phyloP scores from a whole-genome alignment of 306 rosid species.

The Vigna reflexopilosa region DNA sequence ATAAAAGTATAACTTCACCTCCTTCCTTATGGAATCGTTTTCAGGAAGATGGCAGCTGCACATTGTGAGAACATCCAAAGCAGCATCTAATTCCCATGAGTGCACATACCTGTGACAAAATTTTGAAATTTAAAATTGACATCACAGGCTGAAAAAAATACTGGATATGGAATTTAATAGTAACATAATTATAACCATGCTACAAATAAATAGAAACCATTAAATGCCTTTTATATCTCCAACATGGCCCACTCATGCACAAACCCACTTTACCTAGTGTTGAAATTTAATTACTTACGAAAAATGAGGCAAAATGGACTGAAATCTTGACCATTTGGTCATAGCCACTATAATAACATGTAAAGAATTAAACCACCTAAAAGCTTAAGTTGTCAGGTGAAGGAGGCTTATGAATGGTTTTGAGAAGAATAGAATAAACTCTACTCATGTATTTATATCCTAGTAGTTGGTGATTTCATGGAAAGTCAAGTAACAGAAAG shows the following conservation, averaged over 20 bases:
- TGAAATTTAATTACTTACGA: slow-evolving; percentile 15
- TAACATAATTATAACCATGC: slow-evolving; percentile 18
- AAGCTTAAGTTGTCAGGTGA: background rate
- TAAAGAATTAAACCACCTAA: slow-evolving; percentile 4
- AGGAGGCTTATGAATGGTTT: slow-evolving; percentile 3
- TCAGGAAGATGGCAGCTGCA: slow-evolving; percentile 94
- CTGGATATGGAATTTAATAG: slow-evolving; percentile 15
- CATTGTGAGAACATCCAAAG: slow-evolving; percentile 96
- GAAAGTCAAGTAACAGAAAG: no score
- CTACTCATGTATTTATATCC: no score
- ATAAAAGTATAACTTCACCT: slow-evolving; percentile 61
- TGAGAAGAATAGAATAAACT: no score
- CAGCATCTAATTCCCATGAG: slow-evolving; percentile 92
- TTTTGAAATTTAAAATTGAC: slow-evolving; percentile 35
- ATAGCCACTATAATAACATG: background rate
- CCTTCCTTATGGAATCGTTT: slow-evolving; percentile 62
- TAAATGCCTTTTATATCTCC: slow-evolving; percentile 21
- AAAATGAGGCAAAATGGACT: background rate
- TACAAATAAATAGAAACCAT: slow-evolving; percentile 27
- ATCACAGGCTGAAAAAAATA: slow-evolving; percentile 30
- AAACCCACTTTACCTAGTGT: background rate
- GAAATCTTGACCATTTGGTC: slow-evolving; percentile 30
- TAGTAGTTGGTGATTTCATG: no score
- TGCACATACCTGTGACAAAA: slow-evolving; percentile 72
- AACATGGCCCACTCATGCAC: slow-evolving; percentile 31